A percentile compares a stretch with the other conserved stretches of the same genome.
phyloP scores from a whole-genome alignment of 208 protist genomes.

The Trypanosoma lewisi region DNA sequence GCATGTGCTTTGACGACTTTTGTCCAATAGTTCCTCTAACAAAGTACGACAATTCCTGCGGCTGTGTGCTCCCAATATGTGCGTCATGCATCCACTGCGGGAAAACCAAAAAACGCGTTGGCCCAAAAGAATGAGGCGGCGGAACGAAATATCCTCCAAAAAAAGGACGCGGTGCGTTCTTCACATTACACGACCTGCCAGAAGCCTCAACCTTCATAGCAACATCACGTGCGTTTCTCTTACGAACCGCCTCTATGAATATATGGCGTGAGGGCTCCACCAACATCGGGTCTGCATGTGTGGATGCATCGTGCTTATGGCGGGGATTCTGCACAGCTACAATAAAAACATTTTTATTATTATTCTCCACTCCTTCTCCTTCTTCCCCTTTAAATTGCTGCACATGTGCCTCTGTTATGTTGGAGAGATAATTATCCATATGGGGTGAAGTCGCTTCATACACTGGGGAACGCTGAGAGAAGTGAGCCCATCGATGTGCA shows the following conservation, averaged over 20 bases:
- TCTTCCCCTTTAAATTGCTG: background rate
- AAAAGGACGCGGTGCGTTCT: slow-evolving; percentile 1
- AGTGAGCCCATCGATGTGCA: slow-evolving; percentile 39
- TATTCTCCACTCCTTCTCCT: too few relatives aligned
- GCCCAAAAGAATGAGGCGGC: slow-evolving; percentile 7
- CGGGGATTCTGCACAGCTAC: background rate
- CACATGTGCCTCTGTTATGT: slow-evolving; percentile 1
- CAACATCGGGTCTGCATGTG: background rate
- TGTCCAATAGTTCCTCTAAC: slow-evolving; percentile 30
- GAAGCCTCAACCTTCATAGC: background rate
- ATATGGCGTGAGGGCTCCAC: slow-evolving; percentile 20
- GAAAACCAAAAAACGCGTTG: slow-evolving; percentile 49
- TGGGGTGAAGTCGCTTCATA: slow-evolving; percentile 1
- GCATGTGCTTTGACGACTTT: background rate
- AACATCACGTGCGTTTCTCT: background rate
- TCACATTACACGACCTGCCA: background rate
- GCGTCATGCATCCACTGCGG: slow-evolving; percentile 38
- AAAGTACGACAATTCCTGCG: slow-evolving; percentile 35
- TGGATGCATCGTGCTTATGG: background rate
- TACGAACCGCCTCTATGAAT: slow-evolving; percentile 1
- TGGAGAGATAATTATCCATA: background rate
- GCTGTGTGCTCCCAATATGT: background rate
- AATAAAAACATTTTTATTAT: too few relatives aligned
- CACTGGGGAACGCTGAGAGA: slow-evolving; percentile 45
- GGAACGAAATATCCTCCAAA: slow-evolving; percentile 46